Percentiles rank a stretch among this genome's conserved stretches.
These are phyloP conservation scores for Piper longum DNA, from an alignment of 164 flowering plant species.

Conservation along the genomic window DNA sequence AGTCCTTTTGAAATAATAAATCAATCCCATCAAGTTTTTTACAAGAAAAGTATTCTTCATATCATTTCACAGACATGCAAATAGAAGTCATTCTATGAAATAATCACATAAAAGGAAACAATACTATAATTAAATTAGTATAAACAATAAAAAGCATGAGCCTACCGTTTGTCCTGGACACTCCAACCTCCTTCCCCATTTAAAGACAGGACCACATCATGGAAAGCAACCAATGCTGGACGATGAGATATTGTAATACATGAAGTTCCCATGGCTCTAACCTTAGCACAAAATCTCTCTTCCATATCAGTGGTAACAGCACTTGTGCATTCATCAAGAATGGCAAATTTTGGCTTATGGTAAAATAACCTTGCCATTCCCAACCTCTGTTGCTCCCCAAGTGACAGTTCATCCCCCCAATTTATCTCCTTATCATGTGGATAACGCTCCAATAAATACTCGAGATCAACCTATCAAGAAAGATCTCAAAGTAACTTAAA, in stretches of 20 bases:
- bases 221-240: conserved; percentile 98
- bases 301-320: conserved; percentile 99
- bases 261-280: conserved; percentile 99
- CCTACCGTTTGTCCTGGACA: conserved; percentile 57
- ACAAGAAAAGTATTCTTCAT: too few relatives aligned
- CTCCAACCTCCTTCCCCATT: conserved; percentile 98
- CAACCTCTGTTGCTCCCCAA: conserved; percentile 95
- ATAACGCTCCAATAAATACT: conserved; percentile 86
- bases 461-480: conserved; percentile 71
- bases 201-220: conserved; percentile 89
- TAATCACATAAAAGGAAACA: too few relatives aligned
- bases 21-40: too few relatives aligned
- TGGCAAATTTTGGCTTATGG: conserved; percentile 98
- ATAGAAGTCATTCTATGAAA: background rate
- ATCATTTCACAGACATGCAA: background rate
- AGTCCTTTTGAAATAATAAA: too few relatives aligned
- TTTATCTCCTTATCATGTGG: conserved; percentile 83
- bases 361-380: conserved; percentile 99
- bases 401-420: conserved; percentile 98
- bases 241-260: conserved; percentile 99
- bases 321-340: conserved; percentile 98
- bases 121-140: too few relatives aligned
- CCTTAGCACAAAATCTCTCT: conserved; percentile 93
- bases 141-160: background rate
- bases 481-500: background rate